Percentiles rank a stretch among this genome's conserved stretches.
Evolutionary conservation across 2,329 filamentous ascomycete genomes (phyloP).

Genomic region (Fusarium buxicola): DNA sequence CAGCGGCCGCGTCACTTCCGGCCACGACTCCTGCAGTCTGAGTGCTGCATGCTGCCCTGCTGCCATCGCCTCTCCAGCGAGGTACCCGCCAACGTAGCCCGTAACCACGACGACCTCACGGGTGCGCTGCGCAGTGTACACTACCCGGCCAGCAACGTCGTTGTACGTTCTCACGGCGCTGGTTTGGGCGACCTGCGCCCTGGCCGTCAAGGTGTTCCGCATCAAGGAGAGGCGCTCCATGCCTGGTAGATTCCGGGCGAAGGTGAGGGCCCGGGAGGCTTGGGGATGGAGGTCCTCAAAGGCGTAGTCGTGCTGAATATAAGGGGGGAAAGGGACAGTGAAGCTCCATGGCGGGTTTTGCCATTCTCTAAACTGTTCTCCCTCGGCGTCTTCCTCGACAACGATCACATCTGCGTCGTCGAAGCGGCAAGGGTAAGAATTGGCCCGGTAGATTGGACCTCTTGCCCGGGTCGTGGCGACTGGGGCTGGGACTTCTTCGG

Average conservation of each 20-base stretch:
- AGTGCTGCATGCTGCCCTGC: constrained; percentile 2
- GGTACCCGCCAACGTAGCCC: constrained; percentile 2
- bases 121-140: not conserved
- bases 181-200: not conserved
- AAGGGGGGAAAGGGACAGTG: constrained; percentile 11
- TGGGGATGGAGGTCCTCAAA: constrained; percentile 8
- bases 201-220: not conserved
- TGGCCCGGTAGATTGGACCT: not conserved
- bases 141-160: constrained; percentile 1
- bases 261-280: not conserved
- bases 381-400: constrained; percentile 3
- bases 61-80: constrained; percentile 13
- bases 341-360: constrained; percentile 10
- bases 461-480: not conserved
- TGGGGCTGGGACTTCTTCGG: not conserved
- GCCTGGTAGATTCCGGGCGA: constrained; percentile 1
- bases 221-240: not conserved
- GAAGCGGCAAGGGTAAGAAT: not conserved
- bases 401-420: not conserved
- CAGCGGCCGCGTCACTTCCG: not conserved
- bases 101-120: constrained; percentile 9
- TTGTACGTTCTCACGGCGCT: constrained; percentile 17
- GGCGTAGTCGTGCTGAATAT: not conserved
- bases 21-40: constrained; percentile 16
- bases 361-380: constrained; percentile 5